phyloP scores from a whole-genome alignment of 1,284 basidiomycete genomes.

The Trametes sp. region DNA sequence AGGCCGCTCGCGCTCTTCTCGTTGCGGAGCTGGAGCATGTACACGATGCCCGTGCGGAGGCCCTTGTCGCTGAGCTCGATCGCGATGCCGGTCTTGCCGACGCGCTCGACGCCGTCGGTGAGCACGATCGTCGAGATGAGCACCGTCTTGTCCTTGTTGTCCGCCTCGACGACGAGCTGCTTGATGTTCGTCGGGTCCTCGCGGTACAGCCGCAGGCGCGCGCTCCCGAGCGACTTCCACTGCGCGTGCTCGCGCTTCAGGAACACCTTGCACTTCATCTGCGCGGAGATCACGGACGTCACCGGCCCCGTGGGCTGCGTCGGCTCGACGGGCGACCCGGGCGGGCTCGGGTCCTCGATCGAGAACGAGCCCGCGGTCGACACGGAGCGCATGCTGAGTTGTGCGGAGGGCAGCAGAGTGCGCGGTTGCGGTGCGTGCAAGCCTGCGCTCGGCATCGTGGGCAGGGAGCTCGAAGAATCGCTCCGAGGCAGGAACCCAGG shows the following conservation, averaged over 20 bases:
- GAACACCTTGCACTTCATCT: conserved; percentile 99
- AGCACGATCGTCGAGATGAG: conserved; percentile 96
- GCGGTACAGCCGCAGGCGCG: conserved; percentile 88
- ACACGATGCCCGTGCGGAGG: conserved; percentile 92
- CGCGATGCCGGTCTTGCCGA: conserved; percentile 97
- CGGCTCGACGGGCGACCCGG: conserved; percentile 76
- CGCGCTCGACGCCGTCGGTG: conserved; percentile 95
- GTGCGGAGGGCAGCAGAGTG: conserved; percentile 67
- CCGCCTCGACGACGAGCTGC: conserved; percentile 95
- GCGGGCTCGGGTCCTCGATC: conserved; percentile 74
- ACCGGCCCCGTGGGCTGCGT: conserved; percentile 68
- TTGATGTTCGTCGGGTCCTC: conserved; percentile 88
- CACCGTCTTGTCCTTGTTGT: conserved; percentile 78
- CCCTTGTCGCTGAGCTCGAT: conserved; percentile 95
- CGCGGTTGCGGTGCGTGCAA: conserved; percentile 58
- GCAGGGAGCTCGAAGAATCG: conserved; percentile 41
- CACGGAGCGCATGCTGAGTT: conserved; percentile 56
- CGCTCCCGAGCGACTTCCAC: conserved; percentile 95
- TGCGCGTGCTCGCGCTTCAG: conserved; percentile 94
- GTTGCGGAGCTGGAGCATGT: conserved; percentile 95
- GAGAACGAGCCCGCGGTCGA: conserved; percentile 60
- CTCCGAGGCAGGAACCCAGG: conserved; percentile 43
- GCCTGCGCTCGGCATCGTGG: conserved; percentile 46
- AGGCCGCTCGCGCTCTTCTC: conserved; percentile 87
- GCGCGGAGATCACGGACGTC: conserved; percentile 80